A percentile compares a stretch with the other conserved stretches of the same genome.
phyloP scores from a whole-genome alignment of 78 protist genomes.

The Dictyostelium capitatum region DNA sequence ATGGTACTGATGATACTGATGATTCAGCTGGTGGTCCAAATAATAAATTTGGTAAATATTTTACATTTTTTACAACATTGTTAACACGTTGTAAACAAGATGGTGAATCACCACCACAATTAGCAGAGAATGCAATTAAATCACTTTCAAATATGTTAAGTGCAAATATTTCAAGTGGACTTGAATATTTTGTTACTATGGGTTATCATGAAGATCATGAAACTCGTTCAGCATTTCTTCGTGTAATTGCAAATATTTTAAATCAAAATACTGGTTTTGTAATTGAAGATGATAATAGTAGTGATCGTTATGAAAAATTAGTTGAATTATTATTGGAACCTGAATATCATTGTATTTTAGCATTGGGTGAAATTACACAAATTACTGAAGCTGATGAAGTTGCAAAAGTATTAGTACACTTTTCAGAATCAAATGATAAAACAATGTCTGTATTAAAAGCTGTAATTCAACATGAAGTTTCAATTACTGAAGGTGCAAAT shows the following conservation, averaged over 20 bases:
- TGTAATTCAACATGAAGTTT: conserved; percentile 77
- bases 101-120: conserved; percentile 40
- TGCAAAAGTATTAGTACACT: conserved; percentile 62
- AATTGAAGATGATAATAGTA: conserved; percentile 33
- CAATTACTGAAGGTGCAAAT: conserved; percentile 6
- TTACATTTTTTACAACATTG: conserved; percentile 76
- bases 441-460: conserved; percentile 43
- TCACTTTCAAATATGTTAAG: conserved; percentile 69
- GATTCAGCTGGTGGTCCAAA: background rate
- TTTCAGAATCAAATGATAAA: conserved; percentile 45
- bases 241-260: conserved; percentile 86
- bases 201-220: conserved; percentile 85
- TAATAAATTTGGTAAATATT: conserved; percentile 76
- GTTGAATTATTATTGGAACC: conserved; percentile 61
- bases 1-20: conserved; percentile 28
- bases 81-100: conserved; percentile 76
- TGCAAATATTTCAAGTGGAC: conserved; percentile 83
- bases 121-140: conserved; percentile 66
- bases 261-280: conserved; percentile 83
- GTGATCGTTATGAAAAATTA: conserved; percentile 64
- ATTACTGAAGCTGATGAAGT: conserved; percentile 75
- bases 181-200: conserved; percentile 69
- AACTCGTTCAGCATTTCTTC: conserved; percentile 80
- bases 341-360: conserved; percentile 31
- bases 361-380: conserved; percentile 52